Percentiles rank a stretch among this genome's conserved stretches.
These are phyloP conservation scores for Phytophthora pinifolia DNA, from an alignment of 352 stramenopile species.

Conservation along the genomic window DNA sequence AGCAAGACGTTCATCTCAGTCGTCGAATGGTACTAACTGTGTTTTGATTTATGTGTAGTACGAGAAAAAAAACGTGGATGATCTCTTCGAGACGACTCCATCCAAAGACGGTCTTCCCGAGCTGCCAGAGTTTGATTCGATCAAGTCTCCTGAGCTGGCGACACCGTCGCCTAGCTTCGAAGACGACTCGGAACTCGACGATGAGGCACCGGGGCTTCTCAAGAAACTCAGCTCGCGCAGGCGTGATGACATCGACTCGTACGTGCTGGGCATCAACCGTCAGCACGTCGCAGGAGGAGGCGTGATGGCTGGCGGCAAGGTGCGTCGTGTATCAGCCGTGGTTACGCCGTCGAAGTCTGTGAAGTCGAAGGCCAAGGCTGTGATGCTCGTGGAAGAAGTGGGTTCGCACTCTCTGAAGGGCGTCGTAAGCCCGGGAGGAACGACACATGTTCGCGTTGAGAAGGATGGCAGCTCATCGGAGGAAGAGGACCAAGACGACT, in stretches of 20 bases:
- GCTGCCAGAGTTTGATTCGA: slow-evolving; percentile 44
- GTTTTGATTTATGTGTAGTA: slow-evolving; percentile 32
- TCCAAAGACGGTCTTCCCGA: slow-evolving; percentile 38
- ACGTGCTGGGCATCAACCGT: slow-evolving; percentile 67
- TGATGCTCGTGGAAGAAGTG: slow-evolving; percentile 50
- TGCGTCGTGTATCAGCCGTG: slow-evolving; percentile 29
- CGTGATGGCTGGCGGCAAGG: slow-evolving; percentile 37
- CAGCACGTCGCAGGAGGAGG: slow-evolving; percentile 40
- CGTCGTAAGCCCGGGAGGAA: slow-evolving; percentile 63
- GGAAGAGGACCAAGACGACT: slow-evolving; percentile 36
- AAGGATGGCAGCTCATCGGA: slow-evolving; percentile 55
- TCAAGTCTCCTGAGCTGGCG: slow-evolving; percentile 51
- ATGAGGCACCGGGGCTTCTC: slow-evolving; percentile 39
- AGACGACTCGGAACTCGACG: slow-evolving; percentile 49
- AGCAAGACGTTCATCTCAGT: no score
- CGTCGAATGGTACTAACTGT: not conserved
- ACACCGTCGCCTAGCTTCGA: slow-evolving; percentile 35
- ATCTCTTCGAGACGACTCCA: slow-evolving; percentile 62
- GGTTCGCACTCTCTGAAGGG: slow-evolving; percentile 51
- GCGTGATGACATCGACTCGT: slow-evolving; percentile 77
- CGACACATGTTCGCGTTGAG: slow-evolving; percentile 55
- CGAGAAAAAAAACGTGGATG: slow-evolving; percentile 73
- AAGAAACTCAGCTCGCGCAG: slow-evolving; percentile 58
- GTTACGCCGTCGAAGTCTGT: slow-evolving; percentile 11
- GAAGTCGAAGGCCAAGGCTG: slow-evolving; percentile 34